Conservation (phyloP, 2,329 filamentous ascomycete species). For the Paecilomyces variotii region DNA sequence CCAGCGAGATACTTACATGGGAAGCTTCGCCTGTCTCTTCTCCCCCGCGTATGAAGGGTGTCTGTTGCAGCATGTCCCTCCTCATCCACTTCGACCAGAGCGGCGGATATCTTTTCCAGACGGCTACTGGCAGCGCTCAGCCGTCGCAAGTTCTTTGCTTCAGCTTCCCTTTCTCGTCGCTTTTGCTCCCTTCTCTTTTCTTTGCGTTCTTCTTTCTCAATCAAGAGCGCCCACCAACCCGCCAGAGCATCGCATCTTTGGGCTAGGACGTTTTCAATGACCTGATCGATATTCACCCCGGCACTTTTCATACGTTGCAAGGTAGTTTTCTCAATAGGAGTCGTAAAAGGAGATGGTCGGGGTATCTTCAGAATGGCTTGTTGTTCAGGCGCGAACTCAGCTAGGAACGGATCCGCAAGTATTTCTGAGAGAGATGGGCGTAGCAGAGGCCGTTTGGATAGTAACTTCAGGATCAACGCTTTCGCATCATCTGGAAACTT, state of each 20-base stretch:
- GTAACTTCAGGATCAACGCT: constrained; percentile 65
- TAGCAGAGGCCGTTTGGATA: constrained; percentile 82
- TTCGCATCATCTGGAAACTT: constrained; percentile 70
- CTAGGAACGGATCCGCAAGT: constrained; percentile 75
- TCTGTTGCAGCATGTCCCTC: constrained; percentile 50
- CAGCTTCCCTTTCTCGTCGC: constrained; percentile 73
- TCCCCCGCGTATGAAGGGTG: constrained; percentile 62
- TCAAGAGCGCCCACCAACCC: constrained; percentile 90
- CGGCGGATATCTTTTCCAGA: constrained; percentile 70
- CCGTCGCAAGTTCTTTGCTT: constrained; percentile 69
- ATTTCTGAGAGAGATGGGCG: constrained; percentile 79
- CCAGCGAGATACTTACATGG: constrained; percentile 28
- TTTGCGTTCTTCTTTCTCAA: constrained; percentile 93
- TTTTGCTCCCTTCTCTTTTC: constrained; percentile 71
- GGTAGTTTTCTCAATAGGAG: constrained; percentile 79
- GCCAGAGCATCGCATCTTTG: constrained; percentile 84
- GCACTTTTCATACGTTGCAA: constrained; percentile 87
- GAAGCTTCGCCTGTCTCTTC: constrained; percentile 67
- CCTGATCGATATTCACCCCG: constrained; percentile 85
- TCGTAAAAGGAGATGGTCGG: constrained; percentile 74
- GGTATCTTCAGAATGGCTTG: constrained; percentile 80
- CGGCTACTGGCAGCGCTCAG: constrained; percentile 86
- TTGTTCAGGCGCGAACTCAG: constrained; percentile 79
- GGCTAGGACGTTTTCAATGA: constrained; percentile 87
- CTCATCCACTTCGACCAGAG: constrained; percentile 70